phyloP scores from a whole-genome alignment of 2,329 filamentous ascomycete genomes.

The Monosporascus sp. region DNA sequence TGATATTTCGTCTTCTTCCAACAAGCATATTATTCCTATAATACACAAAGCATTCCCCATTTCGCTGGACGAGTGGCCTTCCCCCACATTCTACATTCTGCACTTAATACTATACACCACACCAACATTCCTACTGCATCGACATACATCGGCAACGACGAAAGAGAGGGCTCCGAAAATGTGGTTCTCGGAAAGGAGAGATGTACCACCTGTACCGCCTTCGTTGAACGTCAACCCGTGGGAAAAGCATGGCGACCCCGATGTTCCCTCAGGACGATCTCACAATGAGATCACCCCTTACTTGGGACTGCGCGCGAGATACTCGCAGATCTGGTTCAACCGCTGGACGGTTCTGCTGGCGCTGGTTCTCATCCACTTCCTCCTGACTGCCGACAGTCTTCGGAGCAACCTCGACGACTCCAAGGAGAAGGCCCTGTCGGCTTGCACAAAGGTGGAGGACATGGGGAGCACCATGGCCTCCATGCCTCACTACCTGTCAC shows the following conservation, averaged over 20 bases:
- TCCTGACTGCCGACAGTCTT: conserved; percentile 70
- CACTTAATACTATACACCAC: conserved; percentile 1
- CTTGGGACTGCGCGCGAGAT: conserved; percentile 78
- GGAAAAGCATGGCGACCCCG: conserved; percentile 22
- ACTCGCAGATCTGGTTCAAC: conserved; percentile 97
- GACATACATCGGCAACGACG: conserved; percentile 1
- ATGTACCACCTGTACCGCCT: conserved; percentile 25
- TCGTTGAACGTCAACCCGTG: conserved; percentile 25
- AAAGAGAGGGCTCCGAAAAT: conserved; percentile 12
- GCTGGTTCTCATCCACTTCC: conserved; percentile 74
- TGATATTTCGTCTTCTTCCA: neutral
- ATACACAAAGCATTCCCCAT: neutral
- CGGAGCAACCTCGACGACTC: conserved; percentile 71
- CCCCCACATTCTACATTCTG: neutral
- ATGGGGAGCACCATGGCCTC: conserved; percentile 94
- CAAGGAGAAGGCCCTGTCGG: conserved; percentile 74
- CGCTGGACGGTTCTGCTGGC: conserved; percentile 89
- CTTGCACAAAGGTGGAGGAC: conserved; percentile 88
- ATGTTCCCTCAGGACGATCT: conserved; percentile 46
- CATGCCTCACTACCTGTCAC: conserved; percentile 92
- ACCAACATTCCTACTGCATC: neutral
- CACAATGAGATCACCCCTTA: conserved; percentile 75
- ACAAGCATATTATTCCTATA: neutral
- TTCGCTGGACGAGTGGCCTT: neutral
- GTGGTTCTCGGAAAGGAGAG: conserved; percentile 19